phyloP scores from a whole-genome alignment of 371 early-diverging fungal genomes.

The Lichtheimia ramosa region DNA sequence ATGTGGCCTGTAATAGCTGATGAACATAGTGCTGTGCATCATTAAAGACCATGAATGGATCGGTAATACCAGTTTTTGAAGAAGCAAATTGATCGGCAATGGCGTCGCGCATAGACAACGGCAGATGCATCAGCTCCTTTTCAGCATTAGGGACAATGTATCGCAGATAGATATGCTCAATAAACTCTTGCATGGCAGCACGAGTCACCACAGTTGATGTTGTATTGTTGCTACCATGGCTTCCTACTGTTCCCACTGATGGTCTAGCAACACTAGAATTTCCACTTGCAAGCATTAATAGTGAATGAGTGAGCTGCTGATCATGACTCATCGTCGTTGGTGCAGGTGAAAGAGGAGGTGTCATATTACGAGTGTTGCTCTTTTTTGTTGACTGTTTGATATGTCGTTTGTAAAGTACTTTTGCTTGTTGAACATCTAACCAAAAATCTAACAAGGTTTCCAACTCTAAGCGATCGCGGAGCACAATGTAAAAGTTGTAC shows the following conservation, averaged over 20 bases:
- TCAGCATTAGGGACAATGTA: constrained; percentile 61
- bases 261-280: constrained; percentile 3
- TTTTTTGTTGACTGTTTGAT: constrained; percentile 14
- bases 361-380: neutral
- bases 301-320: constrained; percentile 9
- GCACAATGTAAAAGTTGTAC: constrained; percentile 65
- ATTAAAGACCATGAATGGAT: constrained; percentile 49
- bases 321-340: constrained; percentile 2
- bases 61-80: constrained; percentile 10
- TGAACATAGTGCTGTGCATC: constrained; percentile 57
- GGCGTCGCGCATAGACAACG: constrained; percentile 26
- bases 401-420: constrained; percentile 53
- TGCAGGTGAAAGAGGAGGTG: neutral
- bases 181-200: constrained; percentile 44
- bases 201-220: constrained; percentile 17
- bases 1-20: constrained; percentile 51
- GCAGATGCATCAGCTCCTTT: constrained; percentile 44
- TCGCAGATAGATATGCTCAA: constrained; percentile 58
- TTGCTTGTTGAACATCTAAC: constrained; percentile 66
- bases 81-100: constrained; percentile 29
- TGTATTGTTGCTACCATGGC: constrained; percentile 10
- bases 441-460: constrained; percentile 66
- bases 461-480: constrained; percentile 55
- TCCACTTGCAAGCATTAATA: neutral
- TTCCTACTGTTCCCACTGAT: neutral